These are phyloP conservation scores for Cruciata laevipes DNA, from an alignment of 257 asterid genomes.

Conservation along the genomic window DNA sequence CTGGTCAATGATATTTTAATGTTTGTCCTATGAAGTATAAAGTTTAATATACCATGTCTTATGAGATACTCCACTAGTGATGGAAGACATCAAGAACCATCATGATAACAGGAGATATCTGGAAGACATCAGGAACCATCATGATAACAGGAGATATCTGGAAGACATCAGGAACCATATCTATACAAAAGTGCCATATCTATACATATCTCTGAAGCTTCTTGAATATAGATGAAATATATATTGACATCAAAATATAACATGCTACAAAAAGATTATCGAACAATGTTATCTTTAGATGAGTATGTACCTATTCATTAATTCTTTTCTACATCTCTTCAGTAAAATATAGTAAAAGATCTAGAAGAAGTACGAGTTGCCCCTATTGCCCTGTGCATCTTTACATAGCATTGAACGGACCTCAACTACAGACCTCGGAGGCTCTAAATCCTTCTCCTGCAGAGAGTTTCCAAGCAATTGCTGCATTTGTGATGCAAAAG, in stretches of 20 bases:
- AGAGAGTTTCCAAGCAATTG: slow-evolving; percentile 41
- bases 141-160: too few species aligned
- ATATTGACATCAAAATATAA: background rate
- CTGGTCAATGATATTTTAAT: background rate
- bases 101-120: background rate
- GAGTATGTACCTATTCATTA: background rate
- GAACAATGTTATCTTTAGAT: background rate
- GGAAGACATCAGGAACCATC: background rate
- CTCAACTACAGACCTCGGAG: slow-evolving; percentile 40
- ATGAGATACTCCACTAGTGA: too few species aligned
- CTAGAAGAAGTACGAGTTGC: slow-evolving; percentile 25
- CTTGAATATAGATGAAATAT: background rate
- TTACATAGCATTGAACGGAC: slow-evolving; percentile 43
- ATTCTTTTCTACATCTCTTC: background rate
- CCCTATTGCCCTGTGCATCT: slow-evolving; percentile 33
- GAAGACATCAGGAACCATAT: background rate
- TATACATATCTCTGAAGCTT: background rate
- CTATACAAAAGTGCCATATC: background rate
- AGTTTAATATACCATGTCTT: too few species aligned
- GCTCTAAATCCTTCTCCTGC: slow-evolving; percentile 42
- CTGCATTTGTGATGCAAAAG: slow-evolving; percentile 51
- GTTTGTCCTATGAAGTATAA: background rate
- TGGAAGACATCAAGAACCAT: too few species aligned
- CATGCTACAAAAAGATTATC: background rate
- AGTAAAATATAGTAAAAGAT: background rate